Base-by-base conservation (phyloP, 1,284 basidiomycete genomes). In the Apiotrichum porosum region DNA sequence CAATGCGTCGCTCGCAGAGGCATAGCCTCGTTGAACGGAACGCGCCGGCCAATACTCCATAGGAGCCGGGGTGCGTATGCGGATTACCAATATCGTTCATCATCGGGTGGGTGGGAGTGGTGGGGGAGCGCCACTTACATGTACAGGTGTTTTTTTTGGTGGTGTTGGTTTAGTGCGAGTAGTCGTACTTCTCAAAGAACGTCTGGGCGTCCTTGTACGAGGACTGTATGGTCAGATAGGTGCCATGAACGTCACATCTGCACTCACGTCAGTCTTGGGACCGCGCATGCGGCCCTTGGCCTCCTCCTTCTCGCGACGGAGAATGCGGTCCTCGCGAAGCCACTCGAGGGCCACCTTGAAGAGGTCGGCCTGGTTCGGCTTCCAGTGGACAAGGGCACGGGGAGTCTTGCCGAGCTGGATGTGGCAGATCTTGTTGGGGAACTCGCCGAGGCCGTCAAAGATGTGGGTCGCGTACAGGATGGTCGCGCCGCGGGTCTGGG, bases 381-480 rank as follows among this genome's bases (percentile, higher is more conserved):
- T 80, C 90, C 90, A 95, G 3, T 79, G 63, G 15, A 81, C 78
- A 3, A 87, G 83, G 19, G 78, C 76, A 1, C 77, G 79, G 14
- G 85, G 79, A 2, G 74, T 71, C 12, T 77, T 73, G 12, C 92
- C 92, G 43, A 91, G 78, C 43, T 86, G 83, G 80, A 97, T 85
- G 68, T 95, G 92, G 6, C 83, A 83, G 49, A 95, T 78, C 65
- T 93, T 87, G 1, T 90, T 94, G 3, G 92, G 92, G 76, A 94
- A 94, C 23, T 78, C 70, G 61, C 81, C 80, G 24, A 95, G 74
- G 6, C 92, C 92, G 67, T 97, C 92, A 61, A 92, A 94, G 62
- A 97, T 95, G 72, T 97, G 92, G 0, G 92, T 95, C 8, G 91
- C 90, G 76, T 95, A 98, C 43, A 98, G 75, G 50, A 98, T 87